Evolutionary conservation across 2,329 filamentous ascomycete species (phyloP).

Genomic region (Ceratocystis cubensis): DNA sequence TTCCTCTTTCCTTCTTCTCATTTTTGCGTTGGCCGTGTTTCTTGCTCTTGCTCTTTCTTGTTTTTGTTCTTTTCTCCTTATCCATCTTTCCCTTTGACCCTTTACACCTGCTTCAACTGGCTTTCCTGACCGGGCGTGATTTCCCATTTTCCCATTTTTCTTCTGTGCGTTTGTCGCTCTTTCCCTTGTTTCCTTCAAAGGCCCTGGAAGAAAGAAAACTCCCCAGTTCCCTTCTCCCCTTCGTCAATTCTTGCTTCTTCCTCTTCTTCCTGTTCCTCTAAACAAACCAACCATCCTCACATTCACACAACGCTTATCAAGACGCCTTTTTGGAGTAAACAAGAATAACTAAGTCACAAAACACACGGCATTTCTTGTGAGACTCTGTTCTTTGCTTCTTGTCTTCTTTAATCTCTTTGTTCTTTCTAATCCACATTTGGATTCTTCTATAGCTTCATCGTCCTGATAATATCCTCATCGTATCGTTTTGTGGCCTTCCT

Average conservation of each 20-base stretch:
- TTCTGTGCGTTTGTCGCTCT: slow-evolving; percentile 13
- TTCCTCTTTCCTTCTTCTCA: slow-evolving; percentile 22
- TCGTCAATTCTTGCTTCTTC: slow-evolving; percentile 11
- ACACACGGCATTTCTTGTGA: not conserved
- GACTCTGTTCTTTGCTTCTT: not conserved
- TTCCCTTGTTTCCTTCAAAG: slow-evolving; percentile 12
- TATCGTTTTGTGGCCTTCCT: not conserved
- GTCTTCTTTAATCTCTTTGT: not conserved
- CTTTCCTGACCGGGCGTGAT: slow-evolving; percentile 7
- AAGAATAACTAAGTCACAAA: not conserved
- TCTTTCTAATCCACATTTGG: not conserved
- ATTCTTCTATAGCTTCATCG: not conserved
- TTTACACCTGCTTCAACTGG: slow-evolving; percentile 24
- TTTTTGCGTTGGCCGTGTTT: slow-evolving; percentile 11
- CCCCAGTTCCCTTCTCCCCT: slow-evolving; percentile 12
- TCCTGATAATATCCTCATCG: not conserved
- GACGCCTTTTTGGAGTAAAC: not conserved
- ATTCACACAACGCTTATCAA: not conserved
- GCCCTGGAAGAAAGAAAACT: slow-evolving; percentile 14
- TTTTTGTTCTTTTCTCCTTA: slow-evolving; percentile 21
- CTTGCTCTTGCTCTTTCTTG: slow-evolving; percentile 8
- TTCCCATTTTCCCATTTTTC: slow-evolving; percentile 23
- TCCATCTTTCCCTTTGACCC: slow-evolving; percentile 19
- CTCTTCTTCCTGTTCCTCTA: slow-evolving; percentile 2
- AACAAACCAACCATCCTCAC: not conserved